phyloP scores from a whole-genome alignment of 257 asterid genomes.

The Ilex asprella region DNA sequence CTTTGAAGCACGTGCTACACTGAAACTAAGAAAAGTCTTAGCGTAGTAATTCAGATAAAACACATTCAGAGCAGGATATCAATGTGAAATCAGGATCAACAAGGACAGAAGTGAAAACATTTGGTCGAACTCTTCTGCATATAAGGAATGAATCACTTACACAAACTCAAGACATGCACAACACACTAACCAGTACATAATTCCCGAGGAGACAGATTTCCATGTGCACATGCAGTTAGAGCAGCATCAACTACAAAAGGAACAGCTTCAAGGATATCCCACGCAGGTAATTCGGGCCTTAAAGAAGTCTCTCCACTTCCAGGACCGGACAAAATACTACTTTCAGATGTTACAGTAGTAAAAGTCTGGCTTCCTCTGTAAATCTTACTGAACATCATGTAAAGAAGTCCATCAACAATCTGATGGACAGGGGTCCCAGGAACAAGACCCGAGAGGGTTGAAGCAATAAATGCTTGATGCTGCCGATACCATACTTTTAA shows the following conservation, averaged over 20 bases:
- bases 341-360: conserved; percentile 52
- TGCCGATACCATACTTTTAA: conserved; percentile 95
- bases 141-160: neutral
- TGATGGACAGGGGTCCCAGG: conserved; percentile 77
- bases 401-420: conserved; percentile 67
- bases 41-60: no score
- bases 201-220: conserved; percentile 86
- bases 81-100: no score
- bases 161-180: neutral
- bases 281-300: conserved; percentile 84
- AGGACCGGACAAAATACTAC: conserved; percentile 66
- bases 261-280: conserved; percentile 97
- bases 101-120: no score
- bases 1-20: no score
- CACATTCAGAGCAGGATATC: no score
- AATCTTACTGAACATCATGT: conserved; percentile 79
- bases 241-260: conserved; percentile 96
- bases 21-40: no score
- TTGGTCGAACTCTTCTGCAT: no score
- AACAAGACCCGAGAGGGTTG: conserved; percentile 86
- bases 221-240: conserved; percentile 88
- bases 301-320: conserved; percentile 56
- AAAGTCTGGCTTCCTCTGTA: conserved; percentile 53
- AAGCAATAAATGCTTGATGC: conserved; percentile 85
- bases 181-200: conserved; percentile 74